Percentiles rank a stretch among this genome's conserved stretches.
These are phyloP conservation scores for Leucaena leucocephala DNA, from an alignment of 306 rosid genomes.

Conservation along the genomic window DNA sequence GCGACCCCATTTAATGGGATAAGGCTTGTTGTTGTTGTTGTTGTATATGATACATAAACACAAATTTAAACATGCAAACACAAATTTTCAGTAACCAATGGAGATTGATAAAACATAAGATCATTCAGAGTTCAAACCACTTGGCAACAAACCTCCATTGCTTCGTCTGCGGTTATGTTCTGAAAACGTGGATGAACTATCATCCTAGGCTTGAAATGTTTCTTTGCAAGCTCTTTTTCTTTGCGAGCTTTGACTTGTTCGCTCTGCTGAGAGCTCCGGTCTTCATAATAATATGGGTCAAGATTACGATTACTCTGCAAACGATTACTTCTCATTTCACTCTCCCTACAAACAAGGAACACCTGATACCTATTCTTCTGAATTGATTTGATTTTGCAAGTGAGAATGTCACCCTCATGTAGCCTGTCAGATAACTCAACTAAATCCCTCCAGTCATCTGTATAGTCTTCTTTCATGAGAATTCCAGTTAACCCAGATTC, in stretches of 20 bases:
- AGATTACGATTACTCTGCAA: conserved; percentile 52
- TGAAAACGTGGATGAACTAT: conserved; percentile 98
- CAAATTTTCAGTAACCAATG: neutral
- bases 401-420: conserved; percentile 83
- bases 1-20: no score
- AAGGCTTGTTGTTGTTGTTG: no score
- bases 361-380: conserved; percentile 94
- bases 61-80: conserved; percentile 1
- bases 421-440: conserved; percentile 86
- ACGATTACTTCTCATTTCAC: conserved; percentile 89
- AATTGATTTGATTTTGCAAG: conserved; percentile 96
- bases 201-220: conserved; percentile 96
- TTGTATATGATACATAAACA: conserved; percentile 20
- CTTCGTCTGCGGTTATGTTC: conserved; percentile 94
- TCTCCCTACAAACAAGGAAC: conserved; percentile 83
- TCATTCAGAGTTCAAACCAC: conserved; percentile 9
- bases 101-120: neutral
- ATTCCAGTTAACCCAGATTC: conserved; percentile 99
- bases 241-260: conserved; percentile 88
- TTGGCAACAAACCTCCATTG: conserved; percentile 75
- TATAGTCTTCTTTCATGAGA: conserved; percentile 87
- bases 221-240: conserved; percentile 90
- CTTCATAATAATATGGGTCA: conserved; percentile 88
- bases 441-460: conserved; percentile 88
- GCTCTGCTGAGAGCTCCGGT: conserved; percentile 70